Evolutionary conservation across 306 rosid genomes (phyloP), one percentile per base, ranked within the genome.

Genomic region (Pterocarpus macrocarpus): DNA sequence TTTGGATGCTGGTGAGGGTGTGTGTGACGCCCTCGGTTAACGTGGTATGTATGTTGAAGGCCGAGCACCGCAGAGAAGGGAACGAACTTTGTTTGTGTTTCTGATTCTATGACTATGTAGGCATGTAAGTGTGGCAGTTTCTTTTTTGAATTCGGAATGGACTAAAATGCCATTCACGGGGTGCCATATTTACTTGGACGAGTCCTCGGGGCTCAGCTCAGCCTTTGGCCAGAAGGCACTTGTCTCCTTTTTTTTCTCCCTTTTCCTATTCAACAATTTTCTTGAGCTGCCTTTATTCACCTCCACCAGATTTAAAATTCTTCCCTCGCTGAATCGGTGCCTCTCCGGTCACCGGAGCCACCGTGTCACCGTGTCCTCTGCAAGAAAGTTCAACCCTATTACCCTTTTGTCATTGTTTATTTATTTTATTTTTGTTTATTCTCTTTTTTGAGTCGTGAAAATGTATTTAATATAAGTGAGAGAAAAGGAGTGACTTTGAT

Each of bases 141-240:
- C 44, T 59, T 15, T n/a, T 67, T 80, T 33, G 4, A 77, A 56
- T 64, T 7, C 7, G 7, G 33, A 63, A 41, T 53, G 62, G 83
- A 84, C 94, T 43, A 73, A 83, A 87, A 43, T 85, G 85, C 85
- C 96, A 90, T 81, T 71, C 2, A 44, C 12, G 4, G 49, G 32
- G 44, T 30, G 0, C 8, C 50, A 28, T 56, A 73, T 77, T 82
- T 47, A 43, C 41, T 38, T 38, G 41, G 41, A 38, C 41, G 41
- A 38, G 3, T 38, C 41, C 41, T 38, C 41, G 3, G 28, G 13
- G 2, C 50, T 45, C 11, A 47, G 14, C 53, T 47, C 53, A 32
- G 36, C 38, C 73, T 32, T 56, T 59, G 65, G 32, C 57, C 22
- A 38, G 7, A 39, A 36, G 73, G 73, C 61, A 69, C 34, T 63